Conservation (phyloP, 768 basidiomycete genomes). For the Termitomyces sp. region DNA sequence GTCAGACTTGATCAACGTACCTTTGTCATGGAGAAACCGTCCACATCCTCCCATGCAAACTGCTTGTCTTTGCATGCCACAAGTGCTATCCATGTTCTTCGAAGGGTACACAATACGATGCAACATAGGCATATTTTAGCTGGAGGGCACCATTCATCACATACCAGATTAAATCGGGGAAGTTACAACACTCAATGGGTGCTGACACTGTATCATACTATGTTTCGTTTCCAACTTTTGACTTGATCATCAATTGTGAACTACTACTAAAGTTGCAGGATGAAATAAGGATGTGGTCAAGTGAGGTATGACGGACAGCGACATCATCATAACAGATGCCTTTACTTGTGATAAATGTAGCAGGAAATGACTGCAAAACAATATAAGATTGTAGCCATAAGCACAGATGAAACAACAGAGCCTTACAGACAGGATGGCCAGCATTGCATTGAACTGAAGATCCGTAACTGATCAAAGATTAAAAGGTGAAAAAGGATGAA, state of each 20-base stretch:
- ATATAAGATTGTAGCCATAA: background rate
- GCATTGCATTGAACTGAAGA: slow-evolving; percentile 18
- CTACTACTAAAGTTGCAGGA: slow-evolving; percentile 9
- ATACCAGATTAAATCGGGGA: slow-evolving; percentile 30
- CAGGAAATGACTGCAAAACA: slow-evolving; percentile 12
- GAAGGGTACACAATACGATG: background rate
- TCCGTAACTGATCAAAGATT: background rate
- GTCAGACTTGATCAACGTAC: slow-evolving; percentile 16
- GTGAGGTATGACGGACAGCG: slow-evolving; percentile 16
- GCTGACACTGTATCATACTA: slow-evolving; percentile 19
- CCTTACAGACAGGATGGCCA: background rate
- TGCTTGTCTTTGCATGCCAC: slow-evolving; percentile 36
- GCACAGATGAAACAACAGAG: background rate
- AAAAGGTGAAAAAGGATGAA: background rate
- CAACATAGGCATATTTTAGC: slow-evolving; percentile 17
- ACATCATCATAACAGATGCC: slow-evolving; percentile 12
- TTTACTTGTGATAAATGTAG: slow-evolving; percentile 24
- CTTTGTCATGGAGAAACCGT: slow-evolving; percentile 37
- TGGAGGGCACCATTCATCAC: slow-evolving; percentile 29
- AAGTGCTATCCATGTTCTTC: slow-evolving; percentile 28
- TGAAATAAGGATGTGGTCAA: slow-evolving; percentile 19
- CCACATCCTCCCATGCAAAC: slow-evolving; percentile 32
- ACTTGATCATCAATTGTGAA: slow-evolving; percentile 15
- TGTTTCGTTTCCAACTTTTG: slow-evolving; percentile 13
- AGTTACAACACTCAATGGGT: slow-evolving; percentile 22